Conservation (phyloP, 495 filamentous ascomycete genomes). For the Evansstolkia leycettana region DNA sequence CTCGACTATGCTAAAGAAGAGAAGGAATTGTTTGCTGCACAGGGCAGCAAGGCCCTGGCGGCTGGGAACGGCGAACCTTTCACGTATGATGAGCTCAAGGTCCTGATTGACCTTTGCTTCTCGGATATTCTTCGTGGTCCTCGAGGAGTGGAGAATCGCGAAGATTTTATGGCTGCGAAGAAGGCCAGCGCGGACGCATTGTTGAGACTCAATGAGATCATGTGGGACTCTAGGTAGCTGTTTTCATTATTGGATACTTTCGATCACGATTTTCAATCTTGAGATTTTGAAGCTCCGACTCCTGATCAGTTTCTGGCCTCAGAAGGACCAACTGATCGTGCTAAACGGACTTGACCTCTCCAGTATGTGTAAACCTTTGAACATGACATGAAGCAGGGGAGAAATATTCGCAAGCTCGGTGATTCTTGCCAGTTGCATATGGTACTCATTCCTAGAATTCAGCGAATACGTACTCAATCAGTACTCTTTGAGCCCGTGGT, state of each 20-base stretch:
- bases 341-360: too few relatives aligned
- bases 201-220: slow-evolving; percentile 62
- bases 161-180: slow-evolving; percentile 60
- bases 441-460: too few relatives aligned
- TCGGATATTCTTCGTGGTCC: slow-evolving; percentile 54
- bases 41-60: slow-evolving; percentile 23
- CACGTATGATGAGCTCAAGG: slow-evolving; percentile 73
- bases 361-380: too few relatives aligned
- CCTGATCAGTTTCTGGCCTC: too few relatives aligned
- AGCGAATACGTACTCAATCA: too few relatives aligned
- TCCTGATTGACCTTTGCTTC: slow-evolving; percentile 74
- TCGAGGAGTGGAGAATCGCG: slow-evolving; percentile 51
- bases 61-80: slow-evolving; percentile 41
- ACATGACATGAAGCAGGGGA: too few relatives aligned
- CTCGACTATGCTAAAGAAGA: slow-evolving; percentile 50
- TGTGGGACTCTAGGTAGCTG: slow-evolving; percentile 51
- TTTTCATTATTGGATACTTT: not conserved
- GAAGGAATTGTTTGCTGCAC: slow-evolving; percentile 27
- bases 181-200: slow-evolving; percentile 64
- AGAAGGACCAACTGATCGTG: too few relatives aligned
- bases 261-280: slow-evolving; percentile 2
- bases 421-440: too few relatives aligned
- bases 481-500: too few relatives aligned
- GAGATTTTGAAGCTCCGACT: too few relatives aligned
- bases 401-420: too few relatives aligned